Percentiles rank a stretch among this genome's conserved stretches.
Conservation (phyloP, 306 rosid genomes). For the Lathyrus sativus region DNA sequence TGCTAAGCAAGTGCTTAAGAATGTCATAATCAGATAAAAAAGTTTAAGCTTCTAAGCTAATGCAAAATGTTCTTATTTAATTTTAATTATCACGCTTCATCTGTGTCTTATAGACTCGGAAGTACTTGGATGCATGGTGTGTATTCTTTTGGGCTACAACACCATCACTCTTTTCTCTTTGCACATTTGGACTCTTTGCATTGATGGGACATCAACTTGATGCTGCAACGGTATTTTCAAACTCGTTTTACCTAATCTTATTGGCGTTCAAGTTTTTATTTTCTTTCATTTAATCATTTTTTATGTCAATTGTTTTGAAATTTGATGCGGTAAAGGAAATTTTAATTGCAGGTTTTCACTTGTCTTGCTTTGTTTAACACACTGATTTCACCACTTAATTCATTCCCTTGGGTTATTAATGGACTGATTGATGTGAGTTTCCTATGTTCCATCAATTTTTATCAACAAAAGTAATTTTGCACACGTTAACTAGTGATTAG, state of each 20-base stretch:
- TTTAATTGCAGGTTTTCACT: slow-evolving; percentile 84
- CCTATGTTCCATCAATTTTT: slow-evolving; percentile 27
- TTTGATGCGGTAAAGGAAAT: slow-evolving; percentile 34
- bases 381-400: slow-evolving; percentile 88
- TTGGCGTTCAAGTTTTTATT: slow-evolving; percentile 22
- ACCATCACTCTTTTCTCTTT: slow-evolving; percentile 87
- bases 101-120: slow-evolving; percentile 70
- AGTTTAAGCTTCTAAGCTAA: slow-evolving; percentile 15
- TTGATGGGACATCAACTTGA: slow-evolving; percentile 90
- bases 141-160: slow-evolving; percentile 99
- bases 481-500: slow-evolving; percentile 12
- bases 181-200: slow-evolving; percentile 85
- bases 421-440: slow-evolving; percentile 94
- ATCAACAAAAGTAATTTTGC: slow-evolving; percentile 4
- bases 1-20: slow-evolving; percentile 21
- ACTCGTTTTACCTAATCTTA: slow-evolving; percentile 27
- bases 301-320: slow-evolving; percentile 23
- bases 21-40: slow-evolving; percentile 26
- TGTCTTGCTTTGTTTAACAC: slow-evolving; percentile 96
- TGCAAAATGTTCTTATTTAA: not conserved
- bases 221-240: slow-evolving; percentile 84
- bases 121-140: slow-evolving; percentile 98
- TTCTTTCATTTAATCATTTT: slow-evolving; percentile 22
- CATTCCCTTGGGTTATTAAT: slow-evolving; percentile 98
- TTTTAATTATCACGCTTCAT: slow-evolving; percentile 35